Evolutionary conservation across 2,329 filamentous ascomycete species (phyloP).

Genomic region (Epichloe gansuensis): DNA sequence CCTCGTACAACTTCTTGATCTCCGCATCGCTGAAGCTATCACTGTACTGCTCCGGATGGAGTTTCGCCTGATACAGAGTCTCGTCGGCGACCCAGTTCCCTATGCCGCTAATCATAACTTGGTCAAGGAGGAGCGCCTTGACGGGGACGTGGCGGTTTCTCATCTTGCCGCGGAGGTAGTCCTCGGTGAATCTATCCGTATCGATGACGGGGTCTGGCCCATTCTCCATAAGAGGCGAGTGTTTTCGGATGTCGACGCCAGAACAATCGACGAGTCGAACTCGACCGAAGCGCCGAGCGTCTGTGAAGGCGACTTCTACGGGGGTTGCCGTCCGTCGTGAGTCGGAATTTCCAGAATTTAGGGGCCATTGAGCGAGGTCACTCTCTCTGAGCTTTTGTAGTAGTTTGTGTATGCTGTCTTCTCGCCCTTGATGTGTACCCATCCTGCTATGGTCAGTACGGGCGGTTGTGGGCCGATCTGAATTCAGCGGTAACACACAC

Average conservation of each 20-base stretch:
- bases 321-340: conserved; percentile 49
- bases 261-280: conserved; percentile 74
- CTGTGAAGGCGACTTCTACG: conserved; percentile 66
- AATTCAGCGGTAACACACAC: conserved; percentile 2
- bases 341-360: conserved; percentile 74
- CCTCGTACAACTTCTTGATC: conserved; percentile 57
- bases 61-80: conserved; percentile 73
- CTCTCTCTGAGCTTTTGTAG: conserved; percentile 59
- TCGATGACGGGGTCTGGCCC: conserved; percentile 88
- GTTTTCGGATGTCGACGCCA: conserved; percentile 60
- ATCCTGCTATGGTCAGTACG: conserved; percentile 35
- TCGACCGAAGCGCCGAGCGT: conserved; percentile 65
- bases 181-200: conserved; percentile 60
- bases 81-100: conserved; percentile 98
- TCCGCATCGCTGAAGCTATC: conserved; percentile 66
- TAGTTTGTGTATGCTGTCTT: conserved; percentile 70
- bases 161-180: conserved; percentile 63
- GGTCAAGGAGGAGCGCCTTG: conserved; percentile 80
- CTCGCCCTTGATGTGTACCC: conserved; percentile 77
- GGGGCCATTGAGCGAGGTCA: conserved; percentile 68
- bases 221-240: conserved; percentile 76
- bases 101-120: conserved; percentile 79
- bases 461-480: not conserved
- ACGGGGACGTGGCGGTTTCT: conserved; percentile 69
- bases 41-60: conserved; percentile 90